These are phyloP conservation scores for Tricholoma matsutake DNA, from an alignment of 768 basidiomycete genomes.

Conservation along the genomic window DNA sequence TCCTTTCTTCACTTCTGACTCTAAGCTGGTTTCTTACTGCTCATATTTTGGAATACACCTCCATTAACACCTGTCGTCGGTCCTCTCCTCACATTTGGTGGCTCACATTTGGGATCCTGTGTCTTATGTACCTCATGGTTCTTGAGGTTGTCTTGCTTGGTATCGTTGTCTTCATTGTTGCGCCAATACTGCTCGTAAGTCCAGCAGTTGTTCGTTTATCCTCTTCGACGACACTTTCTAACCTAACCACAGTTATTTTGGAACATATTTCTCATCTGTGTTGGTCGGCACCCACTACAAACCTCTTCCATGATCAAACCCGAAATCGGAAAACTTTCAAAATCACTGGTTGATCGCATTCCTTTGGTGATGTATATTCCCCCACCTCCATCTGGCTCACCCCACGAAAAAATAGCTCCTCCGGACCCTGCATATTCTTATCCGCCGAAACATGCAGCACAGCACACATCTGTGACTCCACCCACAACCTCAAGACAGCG, in stretches of 20 bases:
- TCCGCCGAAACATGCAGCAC: conserved; percentile 45
- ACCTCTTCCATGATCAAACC: conserved; percentile 71
- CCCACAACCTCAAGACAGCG: conserved; percentile 36
- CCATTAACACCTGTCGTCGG: conserved; percentile 67
- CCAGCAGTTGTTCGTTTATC: background rate
- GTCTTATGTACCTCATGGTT: conserved; percentile 74
- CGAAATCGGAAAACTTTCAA: conserved; percentile 73
- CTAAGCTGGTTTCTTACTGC: conserved; percentile 81
- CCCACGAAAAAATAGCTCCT: conserved; percentile 25
- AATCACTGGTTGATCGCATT: conserved; percentile 70
- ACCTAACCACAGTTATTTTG: conserved; percentile 53
- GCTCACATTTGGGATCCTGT: conserved; percentile 77
- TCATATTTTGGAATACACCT: conserved; percentile 77
- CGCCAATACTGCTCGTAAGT: conserved; percentile 76
- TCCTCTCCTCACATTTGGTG: conserved; percentile 84
- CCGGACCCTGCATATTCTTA: conserved; percentile 54
- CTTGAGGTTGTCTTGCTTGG: conserved; percentile 69
- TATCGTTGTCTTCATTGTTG: conserved; percentile 73
- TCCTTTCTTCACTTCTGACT: conserved; percentile 67
- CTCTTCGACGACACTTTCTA: background rate
- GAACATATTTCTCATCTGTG: conserved; percentile 74
- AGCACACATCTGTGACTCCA: conserved; percentile 12
- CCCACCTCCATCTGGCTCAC: conserved; percentile 55
- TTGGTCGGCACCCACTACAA: conserved; percentile 79
- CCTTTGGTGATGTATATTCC: conserved; percentile 87